Percentiles rank a stretch among this genome's conserved stretches.
Evolutionary conservation across 306 rosid genomes (phyloP).

Genomic region (Casuarina glauca): DNA sequence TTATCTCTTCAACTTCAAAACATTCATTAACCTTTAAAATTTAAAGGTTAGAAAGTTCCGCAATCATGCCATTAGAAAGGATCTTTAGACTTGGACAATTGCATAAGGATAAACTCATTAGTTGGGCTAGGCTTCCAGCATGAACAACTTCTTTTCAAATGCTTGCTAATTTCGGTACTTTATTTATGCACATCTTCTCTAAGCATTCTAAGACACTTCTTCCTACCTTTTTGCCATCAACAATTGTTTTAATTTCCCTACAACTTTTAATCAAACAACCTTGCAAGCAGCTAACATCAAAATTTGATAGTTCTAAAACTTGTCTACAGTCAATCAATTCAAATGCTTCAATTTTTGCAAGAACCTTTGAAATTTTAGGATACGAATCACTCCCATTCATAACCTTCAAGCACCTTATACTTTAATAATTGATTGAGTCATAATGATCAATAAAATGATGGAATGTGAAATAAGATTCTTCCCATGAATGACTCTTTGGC

Average conservation of each 20-base stretch:
- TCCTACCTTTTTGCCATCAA: neutral
- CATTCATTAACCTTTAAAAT: conserved; percentile 25
- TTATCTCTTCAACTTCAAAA: conserved; percentile 24
- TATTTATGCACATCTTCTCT: conserved; percentile 23
- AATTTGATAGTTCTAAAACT: conserved; percentile 2
- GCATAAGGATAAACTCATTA: conserved; percentile 15
- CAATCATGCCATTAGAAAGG: conserved; percentile 16
- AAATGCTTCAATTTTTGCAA: conserved; percentile 27
- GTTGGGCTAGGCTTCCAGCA: conserved; percentile 18
- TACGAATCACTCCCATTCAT: conserved; percentile 9
- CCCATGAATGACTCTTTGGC: conserved; percentile 12
- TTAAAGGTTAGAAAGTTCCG: conserved; percentile 23
- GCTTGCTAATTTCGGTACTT: conserved; percentile 13
- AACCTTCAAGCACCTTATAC: conserved; percentile 23
- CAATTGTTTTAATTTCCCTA: neutral
- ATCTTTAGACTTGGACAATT: conserved; percentile 24
- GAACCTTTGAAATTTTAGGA: conserved; percentile 5
- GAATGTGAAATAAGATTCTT: conserved; percentile 1
- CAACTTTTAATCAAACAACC: conserved; percentile 23
- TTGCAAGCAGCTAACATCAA: conserved; percentile 13
- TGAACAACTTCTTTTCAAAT: conserved; percentile 20
- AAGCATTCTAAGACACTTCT: conserved; percentile 16
- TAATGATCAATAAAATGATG: conserved; percentile 26
- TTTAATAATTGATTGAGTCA: conserved; percentile 14
- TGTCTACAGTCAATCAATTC: conserved; percentile 25